Evolutionary conservation across 768 basidiomycete genomes (phyloP), one percentile per base, ranked within the genome.

Genomic region (Chiua virens): DNA sequence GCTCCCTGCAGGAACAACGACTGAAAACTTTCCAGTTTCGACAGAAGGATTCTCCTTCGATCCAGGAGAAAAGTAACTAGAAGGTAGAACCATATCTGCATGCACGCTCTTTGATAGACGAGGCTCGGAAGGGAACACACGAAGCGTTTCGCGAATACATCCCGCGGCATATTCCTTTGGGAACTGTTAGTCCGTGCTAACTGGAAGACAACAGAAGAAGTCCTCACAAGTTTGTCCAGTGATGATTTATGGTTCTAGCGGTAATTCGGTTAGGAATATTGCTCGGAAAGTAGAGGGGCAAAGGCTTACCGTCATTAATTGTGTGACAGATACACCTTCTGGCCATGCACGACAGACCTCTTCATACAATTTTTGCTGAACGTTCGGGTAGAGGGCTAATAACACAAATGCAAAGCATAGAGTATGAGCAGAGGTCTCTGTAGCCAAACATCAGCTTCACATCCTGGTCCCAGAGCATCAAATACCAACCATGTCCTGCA

Each of bases 331-430:
- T 8, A 47, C 46, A 15, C 68, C 71, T 5, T 66, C 55, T 10
- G 77, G 76, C 74, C 78, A 79, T n/a, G 76, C 37, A 15, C 42
- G 48, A 8, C 45, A 30, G 6, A 71, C 60, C 47, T 82, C 79
- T 30, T 76, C 68, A 42, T 71, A 74, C 0, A 83, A 55, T 47
- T 70, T 76, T 23, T 72, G 62, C 56, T 83, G 82, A 28, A 68
- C 67, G 1, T 77, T 76, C 3, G 80, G 79, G 55, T 81, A 64
- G 13, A 81, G 64, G 5, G 82, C 81, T 8, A 83, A 62, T 11
- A 78, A 64, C 0, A 59, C 64, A 14, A 80, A 50, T 1, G 72
- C 68, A 49, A 79, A 79, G 35, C 67, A 66, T 5, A 79, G 65
- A 0, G 77, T 66, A 53, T 79, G 74, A 6, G 79, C 71, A 1